These are phyloP conservation scores for Trypanosoma avium DNA, from an alignment of 208 protist genomes.

Conservation along the genomic window DNA sequence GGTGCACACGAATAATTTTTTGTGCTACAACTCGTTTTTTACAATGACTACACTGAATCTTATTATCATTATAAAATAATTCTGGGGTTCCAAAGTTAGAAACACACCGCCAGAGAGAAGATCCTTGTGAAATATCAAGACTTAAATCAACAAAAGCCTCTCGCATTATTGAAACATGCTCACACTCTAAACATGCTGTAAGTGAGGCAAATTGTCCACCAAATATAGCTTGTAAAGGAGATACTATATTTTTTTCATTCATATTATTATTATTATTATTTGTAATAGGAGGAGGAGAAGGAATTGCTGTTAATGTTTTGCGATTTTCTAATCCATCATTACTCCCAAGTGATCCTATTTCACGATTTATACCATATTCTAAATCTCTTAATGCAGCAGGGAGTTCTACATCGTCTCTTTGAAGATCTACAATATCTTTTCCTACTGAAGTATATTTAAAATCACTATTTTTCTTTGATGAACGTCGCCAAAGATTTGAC, in stretches of 20 bases:
- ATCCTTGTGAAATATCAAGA: constrained; percentile 74
- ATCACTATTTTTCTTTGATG: background rate
- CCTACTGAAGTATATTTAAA: background rate
- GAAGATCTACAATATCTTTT: background rate
- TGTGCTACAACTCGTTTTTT: constrained; percentile 57
- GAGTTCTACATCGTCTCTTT: constrained; percentile 19
- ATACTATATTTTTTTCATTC: background rate
- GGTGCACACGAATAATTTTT: constrained; percentile 82
- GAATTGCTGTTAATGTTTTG: background rate
- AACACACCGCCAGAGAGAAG: constrained; percentile 79
- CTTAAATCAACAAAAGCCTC: constrained; percentile 88
- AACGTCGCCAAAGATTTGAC: constrained; percentile 12
- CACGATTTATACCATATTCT: too few relatives aligned
- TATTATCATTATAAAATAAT: constrained; percentile 80
- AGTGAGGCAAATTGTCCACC: constrained; percentile 74
- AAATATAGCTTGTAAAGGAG: constrained; percentile 74
- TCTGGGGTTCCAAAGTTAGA: constrained; percentile 73
- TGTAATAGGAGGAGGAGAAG: background rate
- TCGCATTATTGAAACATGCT: constrained; percentile 44
- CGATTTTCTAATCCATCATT: too few relatives aligned
- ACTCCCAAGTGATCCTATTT: too few relatives aligned
- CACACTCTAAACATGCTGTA: constrained; percentile 78
- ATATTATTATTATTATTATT: background rate
- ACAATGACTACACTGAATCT: constrained; percentile 84
- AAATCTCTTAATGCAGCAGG: background rate